These are phyloP conservation scores for Aspergillaceae sp. DNA, from an alignment of 2,329 filamentous ascomycete genomes.

Conservation along the genomic window DNA sequence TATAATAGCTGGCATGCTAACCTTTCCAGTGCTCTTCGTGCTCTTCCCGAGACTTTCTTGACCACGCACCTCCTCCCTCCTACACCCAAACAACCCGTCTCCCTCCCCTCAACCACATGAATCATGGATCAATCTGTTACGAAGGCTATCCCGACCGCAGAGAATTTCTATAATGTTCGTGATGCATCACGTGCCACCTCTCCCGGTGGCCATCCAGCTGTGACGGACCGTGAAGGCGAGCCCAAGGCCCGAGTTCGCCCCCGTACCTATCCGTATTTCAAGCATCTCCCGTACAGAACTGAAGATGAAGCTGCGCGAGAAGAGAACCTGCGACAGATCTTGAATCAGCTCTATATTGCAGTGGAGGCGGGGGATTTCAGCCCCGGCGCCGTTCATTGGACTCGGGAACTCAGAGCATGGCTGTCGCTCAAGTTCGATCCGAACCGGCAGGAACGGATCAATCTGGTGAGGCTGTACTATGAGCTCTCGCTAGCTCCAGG, in stretches of 20 bases:
- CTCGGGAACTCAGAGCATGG: slow-evolving; percentile 90
- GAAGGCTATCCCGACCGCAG: slow-evolving; percentile 29
- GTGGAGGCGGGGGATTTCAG: slow-evolving; percentile 89
- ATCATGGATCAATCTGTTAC: slow-evolving; percentile 29
- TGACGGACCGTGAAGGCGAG: slow-evolving; percentile 45
- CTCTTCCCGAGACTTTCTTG: slow-evolving; percentile 16
- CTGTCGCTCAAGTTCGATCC: slow-evolving; percentile 96
- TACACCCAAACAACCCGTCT: slow-evolving; percentile 8
- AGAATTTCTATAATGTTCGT: slow-evolving; percentile 31
- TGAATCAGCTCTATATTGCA: slow-evolving; percentile 88
- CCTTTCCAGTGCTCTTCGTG: slow-evolving; percentile 20
- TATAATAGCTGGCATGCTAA: slow-evolving; percentile 17
- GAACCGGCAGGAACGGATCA: slow-evolving; percentile 70
- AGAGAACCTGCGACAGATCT: slow-evolving; percentile 71
- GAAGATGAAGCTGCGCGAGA: slow-evolving; percentile 74
- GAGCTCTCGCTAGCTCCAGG: slow-evolving; percentile 86
- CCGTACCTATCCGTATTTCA: slow-evolving; percentile 87
- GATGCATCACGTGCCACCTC: slow-evolving; percentile 64
- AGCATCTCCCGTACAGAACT: slow-evolving; percentile 77
- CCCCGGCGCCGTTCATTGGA: slow-evolving; percentile 92
- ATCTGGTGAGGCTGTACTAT: slow-evolving; percentile 85
- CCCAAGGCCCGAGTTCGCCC: slow-evolving; percentile 63
- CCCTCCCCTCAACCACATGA: slow-evolving; percentile 11
- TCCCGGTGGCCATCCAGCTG: slow-evolving; percentile 47
- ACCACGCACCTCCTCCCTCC: slow-evolving; percentile 13